These are phyloP conservation scores for Ophiorrhiza pumila DNA, from an alignment of 257 asterid species.

Conservation along the genomic window DNA sequence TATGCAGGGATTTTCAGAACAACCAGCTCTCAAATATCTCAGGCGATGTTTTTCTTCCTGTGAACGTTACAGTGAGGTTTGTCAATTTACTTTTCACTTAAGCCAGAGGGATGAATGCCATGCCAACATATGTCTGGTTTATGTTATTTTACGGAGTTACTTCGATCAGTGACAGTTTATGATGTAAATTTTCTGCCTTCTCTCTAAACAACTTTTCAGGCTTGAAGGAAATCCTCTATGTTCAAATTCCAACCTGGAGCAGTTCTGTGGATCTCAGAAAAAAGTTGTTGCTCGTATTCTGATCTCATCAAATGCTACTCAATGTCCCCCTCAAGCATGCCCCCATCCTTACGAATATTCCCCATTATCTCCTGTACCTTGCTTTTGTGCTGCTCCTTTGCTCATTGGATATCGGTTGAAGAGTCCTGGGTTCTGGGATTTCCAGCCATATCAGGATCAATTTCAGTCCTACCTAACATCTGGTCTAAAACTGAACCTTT, in stretches of 20 bases:
- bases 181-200: constrained; percentile 3
- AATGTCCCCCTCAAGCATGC: constrained; percentile 49
- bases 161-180: neutral
- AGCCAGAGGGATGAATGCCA: neutral
- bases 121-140: neutral
- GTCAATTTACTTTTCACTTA: constrained; percentile 23
- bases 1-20: constrained; percentile 73
- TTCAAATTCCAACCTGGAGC: constrained; percentile 23
- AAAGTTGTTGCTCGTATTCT: constrained; percentile 33
- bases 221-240: constrained; percentile 85
- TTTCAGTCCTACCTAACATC: constrained; percentile 52
- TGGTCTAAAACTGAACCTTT: constrained; percentile 53
- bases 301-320: constrained; percentile 24
- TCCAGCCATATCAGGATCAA: constrained; percentile 44
- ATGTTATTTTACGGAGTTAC: neutral
- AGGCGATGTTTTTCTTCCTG: constrained; percentile 42
- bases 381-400: constrained; percentile 83
- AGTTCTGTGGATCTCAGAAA: constrained; percentile 53
- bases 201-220: constrained; percentile 36
- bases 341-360: constrained; percentile 59
- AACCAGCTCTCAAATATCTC: constrained; percentile 56
- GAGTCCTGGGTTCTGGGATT: constrained; percentile 87
- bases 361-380: constrained; percentile 46
- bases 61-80: constrained; percentile 72
- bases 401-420: constrained; percentile 80